phyloP scores from a whole-genome alignment of 176 grass and related monocot species.

The Carex parvula region DNA sequence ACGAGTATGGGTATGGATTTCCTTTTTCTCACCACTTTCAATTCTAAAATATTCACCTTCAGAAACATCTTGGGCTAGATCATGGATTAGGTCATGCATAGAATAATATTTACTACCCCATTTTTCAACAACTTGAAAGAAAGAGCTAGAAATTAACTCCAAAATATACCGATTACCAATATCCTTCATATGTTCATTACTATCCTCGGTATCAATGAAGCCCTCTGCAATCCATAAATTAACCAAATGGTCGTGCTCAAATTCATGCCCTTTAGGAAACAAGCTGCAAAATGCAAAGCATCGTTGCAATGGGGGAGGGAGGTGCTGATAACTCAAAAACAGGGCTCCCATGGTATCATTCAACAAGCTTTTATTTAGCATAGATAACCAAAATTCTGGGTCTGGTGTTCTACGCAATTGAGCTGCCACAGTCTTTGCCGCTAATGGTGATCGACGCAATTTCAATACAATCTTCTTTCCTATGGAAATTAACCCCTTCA shows the following conservation, averaged over 20 bases:
- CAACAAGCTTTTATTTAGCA: neutral
- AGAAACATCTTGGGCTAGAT: no score
- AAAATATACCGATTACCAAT: no score
- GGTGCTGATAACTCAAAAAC: conserved; percentile 4
- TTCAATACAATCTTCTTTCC: conserved; percentile 22
- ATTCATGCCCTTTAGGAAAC: neutral
- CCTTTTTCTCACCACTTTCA: no score
- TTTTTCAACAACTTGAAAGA: no score
- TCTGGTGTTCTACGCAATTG: neutral
- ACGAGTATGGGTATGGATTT: no score
- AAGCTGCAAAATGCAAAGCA: conserved; percentile 23
- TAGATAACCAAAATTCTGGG: neutral
- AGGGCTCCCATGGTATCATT: conserved; percentile 14
- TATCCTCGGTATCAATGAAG: no score
- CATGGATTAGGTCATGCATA: no score
- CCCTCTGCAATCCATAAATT: no score
- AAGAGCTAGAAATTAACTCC: no score
- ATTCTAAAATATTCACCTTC: no score
- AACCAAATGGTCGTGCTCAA: neutral
- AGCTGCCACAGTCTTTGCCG: neutral
- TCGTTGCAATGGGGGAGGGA: conserved; percentile 18
- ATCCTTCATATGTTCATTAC: no score
- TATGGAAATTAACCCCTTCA: neutral
- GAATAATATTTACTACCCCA: no score
- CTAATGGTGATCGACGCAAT: neutral